These are phyloP conservation scores for Chromera velia DNA, from an alignment of 73 alveolate genomes.

Conservation along the genomic window DNA sequence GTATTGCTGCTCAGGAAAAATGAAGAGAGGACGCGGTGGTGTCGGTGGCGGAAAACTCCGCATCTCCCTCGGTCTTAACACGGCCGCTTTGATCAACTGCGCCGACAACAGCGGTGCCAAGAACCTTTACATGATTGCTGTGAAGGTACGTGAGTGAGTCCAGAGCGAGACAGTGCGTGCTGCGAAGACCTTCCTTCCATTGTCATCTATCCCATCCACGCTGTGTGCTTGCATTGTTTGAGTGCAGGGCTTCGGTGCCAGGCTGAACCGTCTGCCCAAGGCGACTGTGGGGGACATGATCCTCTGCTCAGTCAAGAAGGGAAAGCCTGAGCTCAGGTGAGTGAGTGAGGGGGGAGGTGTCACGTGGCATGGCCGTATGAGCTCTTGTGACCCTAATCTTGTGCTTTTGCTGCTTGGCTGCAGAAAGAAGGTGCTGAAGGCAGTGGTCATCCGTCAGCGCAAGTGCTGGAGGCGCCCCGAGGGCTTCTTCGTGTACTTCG, in stretches of 20 bases:
- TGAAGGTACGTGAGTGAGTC: constrained; percentile 1
- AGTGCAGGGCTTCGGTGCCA: constrained; percentile 46
- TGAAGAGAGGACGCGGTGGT: too few species aligned
- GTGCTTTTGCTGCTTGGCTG: too few species aligned
- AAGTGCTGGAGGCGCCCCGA: constrained; percentile 92
- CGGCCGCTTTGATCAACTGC: constrained; percentile 88
- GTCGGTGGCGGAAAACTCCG: too few species aligned
- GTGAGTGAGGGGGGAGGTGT: too few species aligned
- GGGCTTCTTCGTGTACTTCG: constrained; percentile 91
- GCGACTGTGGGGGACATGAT: constrained; percentile 92
- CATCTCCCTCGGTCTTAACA: constrained; percentile 72
- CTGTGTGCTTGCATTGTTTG: background rate
- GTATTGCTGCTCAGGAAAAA: too few species aligned
- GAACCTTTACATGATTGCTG: constrained; percentile 84
- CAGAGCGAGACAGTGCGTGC: background rate
- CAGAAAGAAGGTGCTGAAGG: constrained; percentile 79
- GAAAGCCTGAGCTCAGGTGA: constrained; percentile 95
- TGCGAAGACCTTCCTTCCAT: background rate
- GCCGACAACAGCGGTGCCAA: constrained; percentile 86
- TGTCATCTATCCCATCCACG: background rate
- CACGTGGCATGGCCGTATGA: too few species aligned
- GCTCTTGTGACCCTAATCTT: too few species aligned
- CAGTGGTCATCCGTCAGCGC: constrained; percentile 91
- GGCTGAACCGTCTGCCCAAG: constrained; percentile 64
- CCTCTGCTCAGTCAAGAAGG: constrained; percentile 87